Conservation (phyloP, 805 yeast species). For the Candida awuae region DNA sequence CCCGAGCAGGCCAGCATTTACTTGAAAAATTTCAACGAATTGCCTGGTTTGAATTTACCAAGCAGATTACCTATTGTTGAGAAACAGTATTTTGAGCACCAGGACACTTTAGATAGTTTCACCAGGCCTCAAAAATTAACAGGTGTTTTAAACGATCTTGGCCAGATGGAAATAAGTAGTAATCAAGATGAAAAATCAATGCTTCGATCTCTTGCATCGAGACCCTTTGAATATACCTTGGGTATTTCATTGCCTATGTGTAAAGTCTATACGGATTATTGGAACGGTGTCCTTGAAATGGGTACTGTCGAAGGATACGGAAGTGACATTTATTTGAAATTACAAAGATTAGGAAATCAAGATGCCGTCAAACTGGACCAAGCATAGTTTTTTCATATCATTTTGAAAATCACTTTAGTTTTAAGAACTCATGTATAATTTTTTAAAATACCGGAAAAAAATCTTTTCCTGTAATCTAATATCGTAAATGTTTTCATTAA, state of each 20-base stretch:
- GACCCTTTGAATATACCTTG: constrained; percentile 67
- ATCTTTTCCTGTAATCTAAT: no score
- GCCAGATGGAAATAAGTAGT: constrained; percentile 25
- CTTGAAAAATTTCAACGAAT: constrained; percentile 56
- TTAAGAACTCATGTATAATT: no score
- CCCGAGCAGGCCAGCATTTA: constrained; percentile 51
- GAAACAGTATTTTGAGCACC: constrained; percentile 11
- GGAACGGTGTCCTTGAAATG: constrained; percentile 88
- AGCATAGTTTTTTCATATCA: no score
- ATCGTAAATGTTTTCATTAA: no score
- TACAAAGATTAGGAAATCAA: constrained; percentile 69
- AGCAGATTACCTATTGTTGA: constrained; percentile 22
- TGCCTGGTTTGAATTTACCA: constrained; percentile 51
- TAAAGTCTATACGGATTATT: constrained; percentile 86
- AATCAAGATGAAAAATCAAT: constrained; percentile 36
- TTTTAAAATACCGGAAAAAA: no score
- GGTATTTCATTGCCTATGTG: constrained; percentile 93
- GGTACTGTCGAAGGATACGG: constrained; percentile 87
- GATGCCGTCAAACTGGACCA: constrained; percentile 64
- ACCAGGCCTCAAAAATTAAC: constrained; percentile 10
- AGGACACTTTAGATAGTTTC: not conserved
- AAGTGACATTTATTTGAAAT: constrained; percentile 72
- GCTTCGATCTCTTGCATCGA: constrained; percentile 52
- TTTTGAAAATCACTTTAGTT: no score
- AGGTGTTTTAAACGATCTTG: constrained; percentile 26